Evolutionary conservation across 164 flowering plant species (phyloP), one percentile per base, ranked within the genome.

Genomic region (Malania oleifera): DNA sequence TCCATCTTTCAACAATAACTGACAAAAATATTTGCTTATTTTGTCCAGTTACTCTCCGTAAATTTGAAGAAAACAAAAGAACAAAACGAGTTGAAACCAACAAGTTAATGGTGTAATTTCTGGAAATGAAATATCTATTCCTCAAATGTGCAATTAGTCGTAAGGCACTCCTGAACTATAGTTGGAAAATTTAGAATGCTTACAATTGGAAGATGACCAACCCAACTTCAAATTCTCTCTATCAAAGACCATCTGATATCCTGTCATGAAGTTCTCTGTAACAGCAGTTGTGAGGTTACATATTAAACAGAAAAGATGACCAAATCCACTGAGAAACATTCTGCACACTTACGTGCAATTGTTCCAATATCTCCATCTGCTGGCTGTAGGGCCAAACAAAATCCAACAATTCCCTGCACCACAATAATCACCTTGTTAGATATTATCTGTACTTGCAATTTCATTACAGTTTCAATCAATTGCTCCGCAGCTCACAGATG

Each of bases 221-320:
- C 87, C 89, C 57, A 89, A 64, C 75, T 71, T 87, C 67, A 86
- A 35, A 52, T 80, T 78, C 55, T 86, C 96, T 62, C 96, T 74
- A 71, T 93, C 96, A 73, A 89, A 93, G 54, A 93, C 97, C 60
- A 89, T 56, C 50, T 88, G 79, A 54, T 87, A 86, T 44, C 96
- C 92, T 5, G 79, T 80, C 95, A 93, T 83, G 75, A 73, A 83
- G 72, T 93, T 86, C 61, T 93, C 98, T 93, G 96, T 86, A 81
- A 8, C 57, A 43, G 40, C 47, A 55, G 15, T 35, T 22, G 11
- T 9, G 35, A 4, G 35, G 35, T 31, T 4, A 31, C 35, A 31
- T 31, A 31, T n/a, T n/a, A n/a, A n/a, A n/a, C n/a, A 4, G 37
- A 31, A 31, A 31, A 5, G 9, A 39, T 7, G 14, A 39, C 12